Evolutionary conservation across 1,284 basidiomycete genomes (phyloP), one percentile per base, ranked within the genome.

Genomic region (Phlebopus sp.): DNA sequence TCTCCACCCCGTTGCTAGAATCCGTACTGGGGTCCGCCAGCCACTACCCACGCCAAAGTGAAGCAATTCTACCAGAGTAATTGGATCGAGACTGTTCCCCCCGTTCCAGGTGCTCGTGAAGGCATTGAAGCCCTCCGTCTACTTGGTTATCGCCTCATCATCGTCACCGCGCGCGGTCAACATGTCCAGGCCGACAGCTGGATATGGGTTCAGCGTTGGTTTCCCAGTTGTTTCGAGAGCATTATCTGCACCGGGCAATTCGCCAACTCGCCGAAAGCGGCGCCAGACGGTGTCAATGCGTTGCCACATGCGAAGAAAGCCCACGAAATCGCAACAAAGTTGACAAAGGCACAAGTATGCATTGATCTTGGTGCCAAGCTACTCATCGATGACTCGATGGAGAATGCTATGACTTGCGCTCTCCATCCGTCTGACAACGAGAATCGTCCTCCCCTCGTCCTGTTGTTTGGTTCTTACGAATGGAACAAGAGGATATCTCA

Each of bases 241-340:
- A 73, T 90, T 17, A 78, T 89, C 55, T 91, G 85, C 64, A 90
- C 84, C 0, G 87, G 86, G 2, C 84, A 88, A 57, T 90, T 89
- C 67, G 77, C 64, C 9, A 43, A 41, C 32, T 38, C 17, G n/a
- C 63, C 57, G 38, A 64, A 68, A 37, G 46, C 37, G n/a, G 40
- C 21, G 35, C 19, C 42, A 29, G 53, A 61, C 17, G 52, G 42
- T 21, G 36, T 30, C n/a, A 37, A 69, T 64, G 76, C 80, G 52
- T 69, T 61, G 14, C 61, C 59, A 7, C 69, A 72, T 6, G 64
- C 68, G 37, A 72, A 77, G 53, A 59, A 58, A 37, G 69, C 71
- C 34, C 69, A 77, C 40, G 74, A 80, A 45, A 66, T 81, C 19
- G 67, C 77, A 23, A 82, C 79, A 46, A 83, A 80, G 58, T 64